Conservation (phyloP, 305 asterid genomes). For the Fraxinus dipetala region DNA sequence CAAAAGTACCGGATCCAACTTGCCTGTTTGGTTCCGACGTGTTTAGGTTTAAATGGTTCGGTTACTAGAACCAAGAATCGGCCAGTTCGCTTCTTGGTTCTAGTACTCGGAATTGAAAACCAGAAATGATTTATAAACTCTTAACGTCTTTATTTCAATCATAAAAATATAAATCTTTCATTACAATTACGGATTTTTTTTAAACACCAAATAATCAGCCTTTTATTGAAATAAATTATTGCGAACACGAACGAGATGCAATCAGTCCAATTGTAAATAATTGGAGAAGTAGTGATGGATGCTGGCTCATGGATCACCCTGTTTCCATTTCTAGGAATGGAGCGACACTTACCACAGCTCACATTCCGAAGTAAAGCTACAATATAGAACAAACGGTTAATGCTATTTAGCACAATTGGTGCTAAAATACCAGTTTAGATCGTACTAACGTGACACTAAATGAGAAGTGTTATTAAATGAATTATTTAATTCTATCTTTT, state of each 20-base stretch:
- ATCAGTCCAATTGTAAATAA: neutral
- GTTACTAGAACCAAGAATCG: neutral
- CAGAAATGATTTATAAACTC: neutral
- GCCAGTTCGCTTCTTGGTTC: neutral
- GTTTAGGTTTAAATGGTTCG: neutral
- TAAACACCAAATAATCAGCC: neutral
- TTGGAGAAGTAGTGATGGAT: neutral
- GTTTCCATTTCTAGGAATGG: neutral
- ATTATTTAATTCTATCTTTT: no score
- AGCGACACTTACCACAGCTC: neutral
- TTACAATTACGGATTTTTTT: neutral
- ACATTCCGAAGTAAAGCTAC: neutral
- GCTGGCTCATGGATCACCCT: neutral
- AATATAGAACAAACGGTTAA: no score
- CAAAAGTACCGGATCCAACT: neutral
- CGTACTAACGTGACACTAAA: no score
- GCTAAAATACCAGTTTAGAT: no score
- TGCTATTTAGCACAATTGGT: no score
- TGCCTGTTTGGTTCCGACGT: neutral
- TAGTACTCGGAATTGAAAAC: neutral
- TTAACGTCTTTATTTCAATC: neutral
- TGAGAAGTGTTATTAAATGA: neutral
- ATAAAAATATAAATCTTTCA: neutral
- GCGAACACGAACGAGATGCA: neutral
- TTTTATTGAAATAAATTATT: neutral